Percentiles rank a stretch among this genome's conserved stretches.
Evolutionary conservation across 306 rosid species (phyloP).

Genomic region (Dryas octopetala): DNA sequence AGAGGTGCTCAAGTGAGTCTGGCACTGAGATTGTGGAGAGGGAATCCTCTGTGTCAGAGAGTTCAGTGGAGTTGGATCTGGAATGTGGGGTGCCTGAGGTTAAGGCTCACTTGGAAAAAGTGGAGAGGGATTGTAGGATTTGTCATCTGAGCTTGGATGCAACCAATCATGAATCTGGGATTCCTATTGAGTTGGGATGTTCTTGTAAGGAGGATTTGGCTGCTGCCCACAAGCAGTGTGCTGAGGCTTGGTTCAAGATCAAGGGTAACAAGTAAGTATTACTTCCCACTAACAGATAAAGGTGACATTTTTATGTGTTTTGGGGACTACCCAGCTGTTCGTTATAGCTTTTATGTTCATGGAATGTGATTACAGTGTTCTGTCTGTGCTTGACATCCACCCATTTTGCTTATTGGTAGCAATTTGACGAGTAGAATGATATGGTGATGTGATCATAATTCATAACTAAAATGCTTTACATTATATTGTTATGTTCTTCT

Average conservation of each 20-base stretch:
- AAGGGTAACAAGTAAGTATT: conserved; percentile 84
- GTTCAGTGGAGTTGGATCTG: conserved; percentile 73
- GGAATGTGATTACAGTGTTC: neutral
- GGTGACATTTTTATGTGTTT: conserved; percentile 7
- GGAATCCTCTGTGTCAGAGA: conserved; percentile 51
- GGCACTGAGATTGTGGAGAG: conserved; percentile 58
- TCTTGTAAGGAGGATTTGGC: conserved; percentile 93
- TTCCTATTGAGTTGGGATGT: conserved; percentile 82
- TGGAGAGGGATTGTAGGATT: conserved; percentile 87
- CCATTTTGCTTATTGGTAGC: neutral
- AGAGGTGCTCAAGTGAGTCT: conserved; percentile 33
- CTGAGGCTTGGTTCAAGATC: conserved; percentile 96
- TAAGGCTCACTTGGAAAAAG: conserved; percentile 55
- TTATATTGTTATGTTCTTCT: conserved; percentile 5
- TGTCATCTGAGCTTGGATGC: conserved; percentile 73
- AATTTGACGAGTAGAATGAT: neutral
- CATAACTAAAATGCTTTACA: neutral
- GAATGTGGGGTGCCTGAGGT: conserved; percentile 46
- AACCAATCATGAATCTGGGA: conserved; percentile 75
- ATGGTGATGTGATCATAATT: no score
- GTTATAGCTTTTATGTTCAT: neutral
- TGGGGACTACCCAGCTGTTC: neutral
- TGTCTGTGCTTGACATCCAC: neutral
- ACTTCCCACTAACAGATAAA: neutral
- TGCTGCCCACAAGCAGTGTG: conserved; percentile 93